Conservation (phyloP, 2,329 filamentous ascomycete species). For the Ceratocystis cacaofunesta region DNA sequence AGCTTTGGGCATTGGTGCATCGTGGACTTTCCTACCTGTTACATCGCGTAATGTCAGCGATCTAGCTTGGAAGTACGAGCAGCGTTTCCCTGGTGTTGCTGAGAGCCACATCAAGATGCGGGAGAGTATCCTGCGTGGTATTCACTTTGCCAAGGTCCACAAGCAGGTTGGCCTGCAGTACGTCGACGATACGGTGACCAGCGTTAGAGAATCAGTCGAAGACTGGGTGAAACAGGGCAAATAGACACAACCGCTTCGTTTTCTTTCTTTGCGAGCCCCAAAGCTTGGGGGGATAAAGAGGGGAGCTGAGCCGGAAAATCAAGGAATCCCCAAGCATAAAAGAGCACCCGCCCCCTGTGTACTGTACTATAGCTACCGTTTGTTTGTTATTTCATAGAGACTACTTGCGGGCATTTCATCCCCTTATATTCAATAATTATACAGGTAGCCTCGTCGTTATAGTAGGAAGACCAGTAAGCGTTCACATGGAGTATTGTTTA, state of each 20-base stretch:
- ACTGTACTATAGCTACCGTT: conserved; percentile 15
- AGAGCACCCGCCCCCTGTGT: conserved; percentile 3
- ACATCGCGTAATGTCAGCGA: conserved; percentile 83
- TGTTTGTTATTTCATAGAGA: conserved; percentile 16
- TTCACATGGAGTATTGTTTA: background rate
- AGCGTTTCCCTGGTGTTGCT: conserved; percentile 68
- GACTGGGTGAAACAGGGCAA: conserved; percentile 84
- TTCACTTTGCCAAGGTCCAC: conserved; percentile 61
- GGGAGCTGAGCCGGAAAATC: conserved; percentile 3
- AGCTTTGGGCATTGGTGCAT: conserved; percentile 66
- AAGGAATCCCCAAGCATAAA: conserved; percentile 2
- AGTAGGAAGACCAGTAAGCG: background rate
- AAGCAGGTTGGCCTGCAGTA: conserved; percentile 53
- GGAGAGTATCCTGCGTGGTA: conserved; percentile 52
- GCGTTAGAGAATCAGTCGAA: conserved; percentile 63
- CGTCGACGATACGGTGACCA: conserved; percentile 67
- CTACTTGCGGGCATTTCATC: conserved; percentile 9
- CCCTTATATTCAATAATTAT: conserved; percentile 12
- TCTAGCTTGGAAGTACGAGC: conserved; percentile 83
- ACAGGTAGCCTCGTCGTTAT: background rate
- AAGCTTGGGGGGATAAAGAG: background rate
- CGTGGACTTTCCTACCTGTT: conserved; percentile 70
- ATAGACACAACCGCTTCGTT: conserved; percentile 30
- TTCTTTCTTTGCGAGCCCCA: background rate
- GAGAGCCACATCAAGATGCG: conserved; percentile 63